Evolutionary conservation across 1,139 yeast species (phyloP).

Genomic region (Geotrichum citri-aurantii): DNA sequence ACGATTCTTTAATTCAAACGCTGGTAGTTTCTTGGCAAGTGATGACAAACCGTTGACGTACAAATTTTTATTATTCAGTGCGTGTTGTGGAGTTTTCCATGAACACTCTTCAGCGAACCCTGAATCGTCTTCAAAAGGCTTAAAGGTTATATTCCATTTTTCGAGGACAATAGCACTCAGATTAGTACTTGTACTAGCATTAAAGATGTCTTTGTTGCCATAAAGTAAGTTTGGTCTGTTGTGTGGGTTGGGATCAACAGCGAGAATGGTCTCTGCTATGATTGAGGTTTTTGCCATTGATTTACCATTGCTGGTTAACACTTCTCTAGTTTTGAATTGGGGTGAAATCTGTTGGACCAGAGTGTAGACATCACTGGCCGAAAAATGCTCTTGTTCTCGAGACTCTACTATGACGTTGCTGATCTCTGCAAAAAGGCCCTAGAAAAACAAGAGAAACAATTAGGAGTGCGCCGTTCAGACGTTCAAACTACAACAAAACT

Average conservation of each 20-base stretch:
- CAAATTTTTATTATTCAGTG: not conserved
- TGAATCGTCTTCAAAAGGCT: not conserved
- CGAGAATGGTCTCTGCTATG: not conserved
- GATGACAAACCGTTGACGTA: not conserved
- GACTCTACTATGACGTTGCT: not conserved
- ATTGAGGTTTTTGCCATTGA: not conserved
- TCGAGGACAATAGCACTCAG: not conserved
- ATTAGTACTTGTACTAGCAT: not conserved
- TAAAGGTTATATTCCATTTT: not conserved
- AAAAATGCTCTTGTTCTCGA: not conserved
- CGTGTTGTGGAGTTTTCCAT: not conserved
- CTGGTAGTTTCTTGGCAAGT: not conserved
- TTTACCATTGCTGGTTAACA: not conserved
- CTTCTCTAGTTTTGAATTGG: not conserved
- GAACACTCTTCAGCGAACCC: not conserved
- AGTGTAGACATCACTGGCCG: not conserved
- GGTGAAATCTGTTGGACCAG: not conserved
- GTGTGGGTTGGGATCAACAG: not conserved
- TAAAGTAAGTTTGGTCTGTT: not conserved
- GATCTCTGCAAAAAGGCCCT: not conserved
- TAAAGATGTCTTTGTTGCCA: not conserved
- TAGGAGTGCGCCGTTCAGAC: not conserved
- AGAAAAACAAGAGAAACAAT: not conserved
- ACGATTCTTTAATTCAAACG: not conserved
- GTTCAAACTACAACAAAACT: not conserved